These are phyloP conservation scores for Penicillium sp. DNA, from an alignment of 2,329 filamentous ascomycete species.

Conservation along the genomic window DNA sequence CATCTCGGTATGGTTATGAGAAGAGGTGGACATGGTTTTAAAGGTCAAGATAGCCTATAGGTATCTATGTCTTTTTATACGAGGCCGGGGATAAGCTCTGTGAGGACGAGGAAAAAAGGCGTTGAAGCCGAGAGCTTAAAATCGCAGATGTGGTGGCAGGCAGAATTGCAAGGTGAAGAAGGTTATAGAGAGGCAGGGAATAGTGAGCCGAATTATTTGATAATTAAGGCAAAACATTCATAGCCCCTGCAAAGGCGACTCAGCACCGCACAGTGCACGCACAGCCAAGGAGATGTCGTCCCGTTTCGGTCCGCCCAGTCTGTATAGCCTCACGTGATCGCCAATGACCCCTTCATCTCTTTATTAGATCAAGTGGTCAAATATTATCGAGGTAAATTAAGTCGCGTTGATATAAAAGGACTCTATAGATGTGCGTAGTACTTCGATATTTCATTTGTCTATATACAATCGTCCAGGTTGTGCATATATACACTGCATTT, in stretches of 20 bases:
- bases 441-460: not conserved
- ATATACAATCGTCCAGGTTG: not conserved
- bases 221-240: not conserved
- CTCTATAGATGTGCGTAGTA: no score
- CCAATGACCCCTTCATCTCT: not conserved
- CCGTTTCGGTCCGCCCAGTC: not conserved
- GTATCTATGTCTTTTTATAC: not conserved
- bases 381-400: no score
- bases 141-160: not conserved
- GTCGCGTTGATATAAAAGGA: no score
- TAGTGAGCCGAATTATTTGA: not conserved
- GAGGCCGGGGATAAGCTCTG: not conserved
- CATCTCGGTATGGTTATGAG: not conserved
- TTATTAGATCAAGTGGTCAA: not conserved
- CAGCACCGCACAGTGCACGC: not conserved
- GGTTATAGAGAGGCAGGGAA: not conserved
- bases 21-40: not conserved
- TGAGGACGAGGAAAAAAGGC: not conserved
- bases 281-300: not conserved
- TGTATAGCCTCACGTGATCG: constrained; percentile 2
- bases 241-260: not conserved
- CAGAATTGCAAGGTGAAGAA: not conserved
- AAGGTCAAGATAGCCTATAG: not conserved
- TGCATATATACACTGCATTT: not conserved
- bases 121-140: not conserved